Evolutionary conservation across 371 early-diverging fungal species (phyloP).

Genomic region (Mucor velutinosus): DNA sequence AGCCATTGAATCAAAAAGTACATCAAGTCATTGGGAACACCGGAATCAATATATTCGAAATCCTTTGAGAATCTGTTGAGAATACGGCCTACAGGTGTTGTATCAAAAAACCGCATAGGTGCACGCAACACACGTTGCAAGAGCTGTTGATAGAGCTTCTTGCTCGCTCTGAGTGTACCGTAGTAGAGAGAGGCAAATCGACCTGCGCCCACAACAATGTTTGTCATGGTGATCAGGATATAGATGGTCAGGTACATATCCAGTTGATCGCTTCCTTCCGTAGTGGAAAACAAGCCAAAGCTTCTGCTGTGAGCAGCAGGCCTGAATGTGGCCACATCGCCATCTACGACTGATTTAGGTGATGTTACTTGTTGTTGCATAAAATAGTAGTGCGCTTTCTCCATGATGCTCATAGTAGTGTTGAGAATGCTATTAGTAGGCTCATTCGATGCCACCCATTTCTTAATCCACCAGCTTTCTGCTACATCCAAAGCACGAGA

Average conservation of each 20-base stretch:
- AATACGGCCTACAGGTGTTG: constrained; percentile 89
- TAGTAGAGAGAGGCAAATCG: constrained; percentile 33
- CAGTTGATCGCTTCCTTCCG: too few species aligned
- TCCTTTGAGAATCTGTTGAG: constrained; percentile 84
- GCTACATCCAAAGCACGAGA: constrained; percentile 47
- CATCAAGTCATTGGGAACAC: constrained; percentile 43
- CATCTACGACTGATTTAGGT: constrained; percentile 50
- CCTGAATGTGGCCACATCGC: constrained; percentile 15
- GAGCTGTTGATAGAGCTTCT: constrained; percentile 48
- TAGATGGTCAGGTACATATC: constrained; percentile 18
- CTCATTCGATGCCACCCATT: constrained; percentile 29
- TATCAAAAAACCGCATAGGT: constrained; percentile 85
- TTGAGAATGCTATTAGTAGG: background rate
- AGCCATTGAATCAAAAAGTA: constrained; percentile 62
- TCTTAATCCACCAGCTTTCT: constrained; percentile 36
- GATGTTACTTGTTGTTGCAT: constrained; percentile 45
- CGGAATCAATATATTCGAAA: constrained; percentile 38
- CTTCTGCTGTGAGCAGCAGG: background rate
- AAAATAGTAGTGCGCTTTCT: constrained; percentile 30
- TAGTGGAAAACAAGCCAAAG: background rate
- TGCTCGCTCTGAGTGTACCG: constrained; percentile 61
- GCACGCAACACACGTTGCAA: constrained; percentile 65
- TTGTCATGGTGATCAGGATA: constrained; percentile 9
- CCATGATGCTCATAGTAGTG: constrained; percentile 29
- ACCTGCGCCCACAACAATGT: constrained; percentile 15